Base-by-base conservation (phyloP, 78 protist species). In the Mantamonas sphyraenae region DNA sequence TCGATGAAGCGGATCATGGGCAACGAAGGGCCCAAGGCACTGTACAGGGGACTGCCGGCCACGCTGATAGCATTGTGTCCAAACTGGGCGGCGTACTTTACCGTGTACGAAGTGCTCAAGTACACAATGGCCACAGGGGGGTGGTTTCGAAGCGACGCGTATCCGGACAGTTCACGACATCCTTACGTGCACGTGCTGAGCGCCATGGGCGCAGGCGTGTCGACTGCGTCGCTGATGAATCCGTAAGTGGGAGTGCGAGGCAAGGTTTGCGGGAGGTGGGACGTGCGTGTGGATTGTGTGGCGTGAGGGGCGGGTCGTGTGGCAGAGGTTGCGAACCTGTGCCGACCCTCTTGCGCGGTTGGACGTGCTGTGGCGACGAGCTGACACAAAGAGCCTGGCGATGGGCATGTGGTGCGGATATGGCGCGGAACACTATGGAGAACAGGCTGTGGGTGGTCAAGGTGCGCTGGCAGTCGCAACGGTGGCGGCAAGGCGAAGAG, bases 171-270 rank as follows among this genome's bases (percentile, higher is more conserved):
- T 3, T 0, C 53, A 12, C 63, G 24, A 5, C 38, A 2, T 37
- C 1, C 47, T 10, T 2, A n/a, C 55, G 19, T 77, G 37, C 79
- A 78, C 34, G 28, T 78, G 50, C 7, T 58, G 4, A 20, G 79
- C 10, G 82, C 86, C 30, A 64, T 82, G 62, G 38, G 37, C 1
- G 87, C 92, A 5, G 92, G 92, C n/a, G 84, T 65, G 37, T 28
- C 53, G 9, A 79, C 70, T 16, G 42, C 77, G 14, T 45, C 70
- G 9, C 51, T 67, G 5, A 81, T 85, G 4, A 68, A 57, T 30
- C 92, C 92, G n/a, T 26, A 50, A 82, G 33, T 87, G 92, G 92
- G 77, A 79, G 39, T 51, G 81, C 37, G 73, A 74, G 59, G 82
- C 92, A 16, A 53, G 92, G 35, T 0, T 28, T 24, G 55, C 9